phyloP scores from a whole-genome alignment of 495 filamentous ascomycete genomes.

The Niebla homalea region DNA sequence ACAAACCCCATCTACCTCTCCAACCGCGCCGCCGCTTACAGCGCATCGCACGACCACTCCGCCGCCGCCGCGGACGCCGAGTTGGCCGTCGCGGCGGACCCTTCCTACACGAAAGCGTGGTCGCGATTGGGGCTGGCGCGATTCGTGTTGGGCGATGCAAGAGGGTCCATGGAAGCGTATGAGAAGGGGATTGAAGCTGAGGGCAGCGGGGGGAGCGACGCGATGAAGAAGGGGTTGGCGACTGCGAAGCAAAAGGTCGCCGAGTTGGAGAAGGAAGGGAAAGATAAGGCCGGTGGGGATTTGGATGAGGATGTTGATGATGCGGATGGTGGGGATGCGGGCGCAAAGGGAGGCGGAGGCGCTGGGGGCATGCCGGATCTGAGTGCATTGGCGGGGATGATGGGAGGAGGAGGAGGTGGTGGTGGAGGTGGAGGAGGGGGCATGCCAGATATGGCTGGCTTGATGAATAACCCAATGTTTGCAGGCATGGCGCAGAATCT shows the following conservation, averaged over 20 bases:
- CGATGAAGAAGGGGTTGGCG: conserved; percentile 90
- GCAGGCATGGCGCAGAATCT: conserved; percentile 88
- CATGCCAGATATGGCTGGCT: conserved; percentile 68
- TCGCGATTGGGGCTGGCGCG: conserved; percentile 76
- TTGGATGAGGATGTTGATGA: conserved; percentile 37
- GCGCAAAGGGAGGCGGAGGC: conserved; percentile 28
- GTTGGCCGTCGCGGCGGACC: conserved; percentile 70
- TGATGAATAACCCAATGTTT: conserved; percentile 99
- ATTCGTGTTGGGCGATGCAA: conserved; percentile 80
- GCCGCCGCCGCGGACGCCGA: conserved; percentile 76
- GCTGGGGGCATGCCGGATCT: conserved; percentile 73
- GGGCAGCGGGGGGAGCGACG: conserved; percentile 75
- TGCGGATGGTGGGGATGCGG: conserved; percentile 16
- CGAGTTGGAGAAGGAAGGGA: conserved; percentile 43
- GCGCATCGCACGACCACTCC: conserved; percentile 64
- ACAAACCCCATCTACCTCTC: conserved; percentile 92
- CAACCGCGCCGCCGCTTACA: conserved; percentile 89
- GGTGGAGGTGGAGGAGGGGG: conserved; percentile 54
- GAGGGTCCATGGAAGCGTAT: conserved; percentile 90
- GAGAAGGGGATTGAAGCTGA: conserved; percentile 84
- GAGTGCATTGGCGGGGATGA: conserved; percentile 54
- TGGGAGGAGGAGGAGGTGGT: conserved; percentile 47
- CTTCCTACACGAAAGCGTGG: conserved; percentile 95
- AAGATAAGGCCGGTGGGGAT: conserved; percentile 33
- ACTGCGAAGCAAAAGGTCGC: conserved; percentile 75